Conservation (phyloP, 192 early-diverging fungal species). For the Pilobolus umbonatus region DNA sequence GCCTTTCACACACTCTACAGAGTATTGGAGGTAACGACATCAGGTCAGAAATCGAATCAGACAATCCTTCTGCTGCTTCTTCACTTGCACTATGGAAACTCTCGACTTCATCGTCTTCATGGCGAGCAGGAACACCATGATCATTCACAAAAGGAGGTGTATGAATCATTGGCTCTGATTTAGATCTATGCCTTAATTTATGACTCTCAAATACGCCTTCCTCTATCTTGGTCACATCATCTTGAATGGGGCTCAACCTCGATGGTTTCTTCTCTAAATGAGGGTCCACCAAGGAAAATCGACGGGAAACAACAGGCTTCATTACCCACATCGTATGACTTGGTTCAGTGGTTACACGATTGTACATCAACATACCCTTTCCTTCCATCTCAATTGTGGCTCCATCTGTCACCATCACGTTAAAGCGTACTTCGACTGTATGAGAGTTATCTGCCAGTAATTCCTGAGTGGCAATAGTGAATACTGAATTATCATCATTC, state of each 20-base stretch:
- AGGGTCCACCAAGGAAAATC: conserved; percentile 23
- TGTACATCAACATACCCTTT: conserved; percentile 79
- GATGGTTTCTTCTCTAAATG: conserved; percentile 1
- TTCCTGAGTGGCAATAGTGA: conserved; percentile 53
- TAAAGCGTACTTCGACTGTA: conserved; percentile 66
- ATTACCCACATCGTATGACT: conserved; percentile 79
- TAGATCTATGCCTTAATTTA: conserved; percentile 3
- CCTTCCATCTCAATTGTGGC: conserved; percentile 65
- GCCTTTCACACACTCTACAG: conserved; percentile 77
- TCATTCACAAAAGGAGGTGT: conserved; percentile 2
- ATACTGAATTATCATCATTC: conserved; percentile 53
- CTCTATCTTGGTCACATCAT: not conserved
- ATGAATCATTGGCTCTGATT: conserved; percentile 20
- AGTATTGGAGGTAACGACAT: conserved; percentile 45
- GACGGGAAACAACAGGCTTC: conserved; percentile 46
- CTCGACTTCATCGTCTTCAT: not conserved
- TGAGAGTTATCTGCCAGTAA: conserved; percentile 56
- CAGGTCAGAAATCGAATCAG: not conserved
- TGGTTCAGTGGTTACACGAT: conserved; percentile 55
- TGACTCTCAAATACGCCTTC: not conserved
- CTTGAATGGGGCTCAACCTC: not conserved
- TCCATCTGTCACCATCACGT: conserved; percentile 20
- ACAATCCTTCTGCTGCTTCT: not conserved
- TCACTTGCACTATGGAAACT: not conserved
- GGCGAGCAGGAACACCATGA: no score